phyloP scores from a whole-genome alignment of 2,329 filamentous ascomycete species.

The Beauveria varroae region DNA sequence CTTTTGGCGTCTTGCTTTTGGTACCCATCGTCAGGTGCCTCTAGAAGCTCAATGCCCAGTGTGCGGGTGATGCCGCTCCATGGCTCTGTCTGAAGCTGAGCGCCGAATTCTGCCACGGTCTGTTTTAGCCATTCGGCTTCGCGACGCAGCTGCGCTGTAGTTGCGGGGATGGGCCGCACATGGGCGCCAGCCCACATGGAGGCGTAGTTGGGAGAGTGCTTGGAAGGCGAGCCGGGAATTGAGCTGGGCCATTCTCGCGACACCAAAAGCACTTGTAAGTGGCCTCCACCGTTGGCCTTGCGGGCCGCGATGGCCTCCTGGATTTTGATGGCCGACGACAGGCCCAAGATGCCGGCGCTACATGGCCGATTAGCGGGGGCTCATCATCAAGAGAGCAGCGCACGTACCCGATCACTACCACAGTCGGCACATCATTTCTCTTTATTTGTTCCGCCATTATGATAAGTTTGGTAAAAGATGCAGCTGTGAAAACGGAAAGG shows the following conservation, averaged over 20 bases:
- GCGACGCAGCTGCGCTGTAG: constrained; percentile 23
- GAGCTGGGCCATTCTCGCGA: constrained; percentile 29
- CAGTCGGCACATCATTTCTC: background rate
- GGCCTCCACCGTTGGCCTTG: background rate
- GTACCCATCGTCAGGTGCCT: constrained; percentile 35
- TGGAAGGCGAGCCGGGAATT: constrained; percentile 22
- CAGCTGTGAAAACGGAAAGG: too few relatives aligned
- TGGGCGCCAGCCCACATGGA: constrained; percentile 53
- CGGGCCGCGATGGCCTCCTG: constrained; percentile 21
- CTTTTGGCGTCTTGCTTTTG: constrained; percentile 18
- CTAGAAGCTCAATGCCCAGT: constrained; percentile 44
- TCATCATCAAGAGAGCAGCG: background rate
- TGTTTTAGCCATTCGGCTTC: constrained; percentile 26
- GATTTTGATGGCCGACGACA: constrained; percentile 40
- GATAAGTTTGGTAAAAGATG: background rate
- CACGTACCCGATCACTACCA: constrained; percentile 13
- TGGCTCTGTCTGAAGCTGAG: constrained; percentile 18
- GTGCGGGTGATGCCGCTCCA: constrained; percentile 40
- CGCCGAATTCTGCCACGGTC: constrained; percentile 20
- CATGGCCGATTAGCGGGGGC: background rate
- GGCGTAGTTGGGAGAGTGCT: constrained; percentile 37
- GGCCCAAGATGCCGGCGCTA: constrained; percentile 47
- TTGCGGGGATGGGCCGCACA: constrained; percentile 41
- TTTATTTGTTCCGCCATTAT: background rate
- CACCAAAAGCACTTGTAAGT: constrained; percentile 19